phyloP scores from a whole-genome alignment of 2,329 filamentous ascomycete species.

The Rhynchosporium agropyri region DNA sequence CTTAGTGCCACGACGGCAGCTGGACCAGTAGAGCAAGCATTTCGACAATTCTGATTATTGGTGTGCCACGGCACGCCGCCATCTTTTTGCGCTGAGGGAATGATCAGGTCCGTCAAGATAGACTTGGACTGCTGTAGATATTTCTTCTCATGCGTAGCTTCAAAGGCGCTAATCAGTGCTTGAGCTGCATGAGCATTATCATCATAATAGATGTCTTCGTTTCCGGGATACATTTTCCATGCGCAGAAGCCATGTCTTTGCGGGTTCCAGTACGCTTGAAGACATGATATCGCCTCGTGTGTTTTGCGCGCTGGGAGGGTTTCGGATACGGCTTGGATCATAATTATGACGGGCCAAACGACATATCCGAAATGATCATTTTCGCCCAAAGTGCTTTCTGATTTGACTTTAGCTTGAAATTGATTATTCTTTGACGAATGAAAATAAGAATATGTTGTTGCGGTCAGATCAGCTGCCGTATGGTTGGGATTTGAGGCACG shows the following conservation, averaged over 20 bases:
- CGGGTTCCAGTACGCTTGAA: slow-evolving; percentile 33
- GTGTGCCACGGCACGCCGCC: slow-evolving; percentile 33
- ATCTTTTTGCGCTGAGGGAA: slow-evolving; percentile 25
- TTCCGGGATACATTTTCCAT: slow-evolving; percentile 35
- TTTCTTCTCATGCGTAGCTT: slow-evolving; percentile 22
- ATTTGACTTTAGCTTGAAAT: slow-evolving; percentile 18
- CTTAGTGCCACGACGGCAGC: slow-evolving; percentile 31
- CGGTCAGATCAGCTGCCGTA: not conserved
- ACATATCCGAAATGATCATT: slow-evolving; percentile 28
- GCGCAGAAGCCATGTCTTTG: slow-evolving; percentile 30
- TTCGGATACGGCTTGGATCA: slow-evolving; percentile 29
- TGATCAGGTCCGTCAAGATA: slow-evolving; percentile 26
- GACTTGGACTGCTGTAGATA: slow-evolving; percentile 26
- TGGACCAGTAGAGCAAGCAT: slow-evolving; percentile 31
- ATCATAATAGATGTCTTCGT: slow-evolving; percentile 34
- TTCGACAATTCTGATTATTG: slow-evolving; percentile 26
- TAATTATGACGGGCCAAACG: slow-evolving; percentile 33
- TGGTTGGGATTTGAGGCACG: not conserved
- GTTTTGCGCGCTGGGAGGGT: slow-evolving; percentile 20
- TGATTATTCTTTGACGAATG: slow-evolving; percentile 15
- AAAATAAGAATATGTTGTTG: slow-evolving; percentile 14
- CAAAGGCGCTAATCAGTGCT: slow-evolving; percentile 27
- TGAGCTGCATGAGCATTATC: slow-evolving; percentile 33
- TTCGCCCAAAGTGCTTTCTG: slow-evolving; percentile 14
- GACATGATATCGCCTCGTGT: slow-evolving; percentile 8